Evolutionary conservation across 352 stramenopile species (phyloP), one percentile per base, ranked within the genome.

Genomic region (Phytophthora macrochlamydospora): DNA sequence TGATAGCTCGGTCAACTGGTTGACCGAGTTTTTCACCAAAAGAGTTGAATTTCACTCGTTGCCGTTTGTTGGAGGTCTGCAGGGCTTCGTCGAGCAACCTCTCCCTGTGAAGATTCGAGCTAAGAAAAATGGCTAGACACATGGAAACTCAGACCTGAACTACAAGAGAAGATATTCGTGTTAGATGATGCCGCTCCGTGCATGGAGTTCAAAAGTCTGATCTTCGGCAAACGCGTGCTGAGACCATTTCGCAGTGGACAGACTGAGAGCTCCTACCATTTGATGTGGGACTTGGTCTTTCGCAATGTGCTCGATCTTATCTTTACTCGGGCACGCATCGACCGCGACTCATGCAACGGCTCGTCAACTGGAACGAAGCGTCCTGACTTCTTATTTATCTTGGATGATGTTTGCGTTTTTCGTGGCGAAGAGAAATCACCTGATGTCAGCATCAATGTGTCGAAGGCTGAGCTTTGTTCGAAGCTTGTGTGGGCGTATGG

Each of bases 391-490:
- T 45, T 59, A 4, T 64, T 59, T 51, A 37, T 50, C 5, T 55
- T 69, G 24, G 32, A 69, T 51, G 48, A 51, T 40, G 46, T 69
- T 57, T 69, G 62, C 24, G 49, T 69, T 33, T 58, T 59, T 58
- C 54, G 62, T 42, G 54, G 54, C 29, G 62, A 63, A 49, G 62
- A 64, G 32, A 37, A 45, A 29, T 38, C 40, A 51, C 62, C 54
- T 55, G 38, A 55, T 59, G 62, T 56, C 24, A 59, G 30, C 40
- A 55, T 69, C 38, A 35, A 14, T 14, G 54, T 59, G 28, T 5
- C 62, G 1, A 24, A 1, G 12, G 53, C 48, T 13, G 33, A 69
- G 33, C 54, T 64, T 55, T 13, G 46, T 43, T 49, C 31, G 31
- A 63, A 63, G 42, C 49, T 69, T 31, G 38, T 40, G 35, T 69